Percentiles rank a stretch among this genome's conserved stretches.
These are phyloP conservation scores for Didymella pinodella DNA, from an alignment of 2,329 filamentous ascomycete species.

Conservation along the genomic window DNA sequence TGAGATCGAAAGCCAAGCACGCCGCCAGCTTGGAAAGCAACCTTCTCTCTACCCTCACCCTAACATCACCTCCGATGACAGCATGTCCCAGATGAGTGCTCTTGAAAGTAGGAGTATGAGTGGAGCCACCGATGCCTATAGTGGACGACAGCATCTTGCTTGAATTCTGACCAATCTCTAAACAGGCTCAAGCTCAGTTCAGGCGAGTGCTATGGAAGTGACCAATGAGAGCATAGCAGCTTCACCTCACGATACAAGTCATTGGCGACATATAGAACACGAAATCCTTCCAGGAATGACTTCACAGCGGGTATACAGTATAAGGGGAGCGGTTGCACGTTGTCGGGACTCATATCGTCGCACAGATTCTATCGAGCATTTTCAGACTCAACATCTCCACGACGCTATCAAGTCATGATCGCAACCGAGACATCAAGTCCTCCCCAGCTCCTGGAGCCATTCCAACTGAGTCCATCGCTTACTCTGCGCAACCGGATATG, in stretches of 20 bases:
- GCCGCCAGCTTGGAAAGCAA: background rate
- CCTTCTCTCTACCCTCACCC: background rate
- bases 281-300: background rate
- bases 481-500: slow-evolving; percentile 26
- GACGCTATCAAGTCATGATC: background rate
- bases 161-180: background rate
- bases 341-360: no score
- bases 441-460: background rate
- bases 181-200: background rate
- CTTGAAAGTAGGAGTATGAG: background rate
- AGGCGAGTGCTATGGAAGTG: slow-evolving; percentile 1
- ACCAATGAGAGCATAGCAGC: slow-evolving; percentile 6
- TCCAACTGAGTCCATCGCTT: background rate
- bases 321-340: background rate
- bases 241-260: background rate
- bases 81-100: background rate
- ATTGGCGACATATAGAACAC: slow-evolving; percentile 16
- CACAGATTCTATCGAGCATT: background rate
- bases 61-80: background rate
- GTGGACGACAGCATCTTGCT: background rate
- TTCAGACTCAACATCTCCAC: background rate
- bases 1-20: background rate
- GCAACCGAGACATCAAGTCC: background rate
- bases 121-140: background rate
- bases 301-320: background rate